Base-by-base conservation (phyloP, 163 green algal species). In the Chloromonas sp. region DNA sequence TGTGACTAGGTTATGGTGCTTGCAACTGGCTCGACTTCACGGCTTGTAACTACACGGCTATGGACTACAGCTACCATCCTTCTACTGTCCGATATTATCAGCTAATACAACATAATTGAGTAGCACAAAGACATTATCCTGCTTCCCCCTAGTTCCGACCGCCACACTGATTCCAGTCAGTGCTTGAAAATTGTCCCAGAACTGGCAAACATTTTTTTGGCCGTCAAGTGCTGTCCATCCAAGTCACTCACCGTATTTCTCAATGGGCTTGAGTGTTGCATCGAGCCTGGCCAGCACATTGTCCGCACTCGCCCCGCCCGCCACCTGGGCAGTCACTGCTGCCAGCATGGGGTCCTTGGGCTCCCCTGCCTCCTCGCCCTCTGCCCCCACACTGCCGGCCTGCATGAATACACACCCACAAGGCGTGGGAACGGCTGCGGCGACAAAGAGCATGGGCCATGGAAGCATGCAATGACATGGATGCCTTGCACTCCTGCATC, bases 271-370 rank as follows among this genome's bases (percentile, higher is more conserved):
- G 8, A 91, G 83, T 60, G 84, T 85, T 1, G 70, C 81, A 57
- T 86, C 74, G 76, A 93, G 87, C 3, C 85, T 87, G 8, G 79
- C 61, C 77, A 90, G 82, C 76, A 90, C 85, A 80, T 91, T 86
- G 2, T 84, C 58, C 1, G 84, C 87, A 1, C 13, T 84, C n/a
- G 83, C 71, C 59, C 81, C 81, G 3, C 81, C 81, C 2, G 81
- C 81, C 1, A 84, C 81, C 81, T 84, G 81, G 15, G 36, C 2
- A 2, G 71, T 61, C 71, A 60, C 78, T 3, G 2, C 3, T 2
- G 15, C 2, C 57, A 82, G 57, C 11, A 82, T 2, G 15, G 14
- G 36, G 15, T 5, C 8, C 8, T 60, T 58, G 2, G 13, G 15
- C 58, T 2, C 8, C 74, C 36, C 14, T 60, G 8, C 13, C 74